Evolutionary conservation across 192 early-diverging fungal genomes (phyloP).

Genomic region (Coemansia sp.): DNA sequence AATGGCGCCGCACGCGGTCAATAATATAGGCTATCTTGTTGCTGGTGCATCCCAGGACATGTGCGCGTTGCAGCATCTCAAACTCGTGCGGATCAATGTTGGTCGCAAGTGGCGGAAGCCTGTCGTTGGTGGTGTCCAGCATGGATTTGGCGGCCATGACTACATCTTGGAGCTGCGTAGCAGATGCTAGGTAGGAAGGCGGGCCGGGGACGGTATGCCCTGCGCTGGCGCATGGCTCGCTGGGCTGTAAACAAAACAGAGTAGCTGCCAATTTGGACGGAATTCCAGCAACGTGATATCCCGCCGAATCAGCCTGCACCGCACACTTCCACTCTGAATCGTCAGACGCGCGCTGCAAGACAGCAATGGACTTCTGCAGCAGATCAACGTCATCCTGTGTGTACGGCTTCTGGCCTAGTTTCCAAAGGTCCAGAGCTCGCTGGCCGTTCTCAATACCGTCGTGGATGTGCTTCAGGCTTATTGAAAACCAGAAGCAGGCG

Average conservation of each 20-base stretch:
- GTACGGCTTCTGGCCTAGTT: slow-evolving; percentile 37
- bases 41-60: slow-evolving; percentile 12
- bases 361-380: slow-evolving; percentile 18
- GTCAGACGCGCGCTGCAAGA: slow-evolving; percentile 22
- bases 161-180: slow-evolving; percentile 18
- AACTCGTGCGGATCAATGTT: slow-evolving; percentile 37
- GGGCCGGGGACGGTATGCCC: neutral
- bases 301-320: slow-evolving; percentile 25
- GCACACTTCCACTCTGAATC: slow-evolving; percentile 28
- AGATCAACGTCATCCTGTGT: slow-evolving; percentile 21
- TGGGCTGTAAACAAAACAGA: neutral
- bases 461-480: slow-evolving; percentile 30
- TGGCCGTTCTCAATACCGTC: slow-evolving; percentile 35
- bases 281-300: slow-evolving; percentile 22
- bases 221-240: neutral
- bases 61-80: slow-evolving; percentile 14
- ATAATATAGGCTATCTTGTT: slow-evolving; percentile 41
- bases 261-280: slow-evolving; percentile 1
- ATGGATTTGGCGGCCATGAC: slow-evolving; percentile 8
- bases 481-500: slow-evolving; percentile 67
- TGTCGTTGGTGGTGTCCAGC: slow-evolving; percentile 18
- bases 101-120: slow-evolving; percentile 28
- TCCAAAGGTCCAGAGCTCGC: slow-evolving; percentile 37
- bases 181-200: slow-evolving; percentile 9
- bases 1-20: slow-evolving; percentile 17